phyloP scores from a whole-genome alignment of 1,284 basidiomycete genomes.

The Ceratobasidium sp. region DNA sequence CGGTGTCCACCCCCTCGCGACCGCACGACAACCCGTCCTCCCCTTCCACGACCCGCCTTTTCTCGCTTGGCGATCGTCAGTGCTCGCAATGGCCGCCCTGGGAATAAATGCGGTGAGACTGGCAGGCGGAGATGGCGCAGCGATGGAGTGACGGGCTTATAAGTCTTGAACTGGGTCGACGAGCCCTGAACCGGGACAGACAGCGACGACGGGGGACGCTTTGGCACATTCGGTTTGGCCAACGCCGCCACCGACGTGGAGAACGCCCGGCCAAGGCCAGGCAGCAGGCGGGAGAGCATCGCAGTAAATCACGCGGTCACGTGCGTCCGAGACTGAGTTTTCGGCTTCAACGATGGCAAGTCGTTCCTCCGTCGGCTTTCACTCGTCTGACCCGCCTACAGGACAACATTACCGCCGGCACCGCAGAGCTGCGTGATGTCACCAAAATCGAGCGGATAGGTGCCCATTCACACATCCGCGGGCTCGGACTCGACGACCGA shows the following conservation, averaged over 20 bases:
- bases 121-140: slow-evolving; percentile 90
- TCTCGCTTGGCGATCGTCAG: slow-evolving; percentile 87
- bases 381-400: neutral
- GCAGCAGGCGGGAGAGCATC: slow-evolving; percentile 26
- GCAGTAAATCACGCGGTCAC: slow-evolving; percentile 1
- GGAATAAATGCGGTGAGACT: slow-evolving; percentile 84
- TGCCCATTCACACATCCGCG: slow-evolving; percentile 97
- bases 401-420: slow-evolving; percentile 72
- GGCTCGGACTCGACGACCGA: slow-evolving; percentile 91
- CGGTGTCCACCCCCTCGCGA: slow-evolving; percentile 93
- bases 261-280: slow-evolving; percentile 23
- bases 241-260: slow-evolving; percentile 24
- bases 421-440: slow-evolving; percentile 84
- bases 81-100: slow-evolving; percentile 83
- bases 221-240: slow-evolving; percentile 31
- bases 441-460: slow-evolving; percentile 98
- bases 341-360: slow-evolving; percentile 25
- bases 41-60: slow-evolving; percentile 87
- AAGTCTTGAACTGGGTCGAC: slow-evolving; percentile 82
- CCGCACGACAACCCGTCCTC: slow-evolving; percentile 90
- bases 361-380: neutral
- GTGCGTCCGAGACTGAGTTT: neutral
- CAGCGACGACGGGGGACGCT: slow-evolving; percentile 28
- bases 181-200: slow-evolving; percentile 49
- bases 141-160: slow-evolving; percentile 88